phyloP scores from a whole-genome alignment of 495 filamentous ascomycete genomes.

The Talaromyces thailandensis region DNA sequence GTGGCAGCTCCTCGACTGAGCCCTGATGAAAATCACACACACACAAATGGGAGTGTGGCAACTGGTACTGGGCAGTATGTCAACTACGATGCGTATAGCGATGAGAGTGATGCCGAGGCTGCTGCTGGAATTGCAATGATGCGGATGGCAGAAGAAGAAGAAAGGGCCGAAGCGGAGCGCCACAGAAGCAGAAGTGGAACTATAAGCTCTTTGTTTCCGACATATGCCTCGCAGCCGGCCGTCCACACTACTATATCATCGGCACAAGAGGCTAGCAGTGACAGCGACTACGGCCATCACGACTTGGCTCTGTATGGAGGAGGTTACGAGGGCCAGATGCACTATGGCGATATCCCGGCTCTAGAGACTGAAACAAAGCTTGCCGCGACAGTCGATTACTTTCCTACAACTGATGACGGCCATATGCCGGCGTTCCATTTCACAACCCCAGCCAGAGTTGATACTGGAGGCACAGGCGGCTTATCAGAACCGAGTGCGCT shows the following conservation, averaged over 20 bases:
- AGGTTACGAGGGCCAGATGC: constrained; percentile 61
- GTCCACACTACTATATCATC: background rate
- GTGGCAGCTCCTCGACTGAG: constrained; percentile 16
- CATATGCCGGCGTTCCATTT: constrained; percentile 51
- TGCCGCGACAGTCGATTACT: constrained; percentile 8
- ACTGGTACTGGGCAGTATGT: constrained; percentile 34
- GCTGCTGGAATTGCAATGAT: constrained; percentile 78
- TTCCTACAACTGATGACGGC: constrained; percentile 14
- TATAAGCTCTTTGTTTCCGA: constrained; percentile 28
- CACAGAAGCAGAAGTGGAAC: constrained; percentile 47
- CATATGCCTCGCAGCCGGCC: constrained; percentile 17
- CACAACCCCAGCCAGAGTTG: constrained; percentile 48
- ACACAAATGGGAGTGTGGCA: constrained; percentile 42
- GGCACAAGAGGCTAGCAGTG: constrained; percentile 23
- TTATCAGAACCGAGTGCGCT: constrained; percentile 61
- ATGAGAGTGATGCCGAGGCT: constrained; percentile 87
- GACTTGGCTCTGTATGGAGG: constrained; percentile 68
- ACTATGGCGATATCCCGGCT: constrained; percentile 55
- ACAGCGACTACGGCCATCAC: constrained; percentile 62
- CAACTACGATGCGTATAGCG: constrained; percentile 48
- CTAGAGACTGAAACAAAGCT: constrained; percentile 15
- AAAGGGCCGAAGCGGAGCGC: constrained; percentile 41
- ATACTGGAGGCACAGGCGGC: constrained; percentile 80
- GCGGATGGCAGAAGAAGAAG: constrained; percentile 77
- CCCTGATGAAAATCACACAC: constrained; percentile 36